Base-by-base conservation (phyloP, 2,329 filamentous ascomycete genomes). In the Amauroascus verrucosus region DNA sequence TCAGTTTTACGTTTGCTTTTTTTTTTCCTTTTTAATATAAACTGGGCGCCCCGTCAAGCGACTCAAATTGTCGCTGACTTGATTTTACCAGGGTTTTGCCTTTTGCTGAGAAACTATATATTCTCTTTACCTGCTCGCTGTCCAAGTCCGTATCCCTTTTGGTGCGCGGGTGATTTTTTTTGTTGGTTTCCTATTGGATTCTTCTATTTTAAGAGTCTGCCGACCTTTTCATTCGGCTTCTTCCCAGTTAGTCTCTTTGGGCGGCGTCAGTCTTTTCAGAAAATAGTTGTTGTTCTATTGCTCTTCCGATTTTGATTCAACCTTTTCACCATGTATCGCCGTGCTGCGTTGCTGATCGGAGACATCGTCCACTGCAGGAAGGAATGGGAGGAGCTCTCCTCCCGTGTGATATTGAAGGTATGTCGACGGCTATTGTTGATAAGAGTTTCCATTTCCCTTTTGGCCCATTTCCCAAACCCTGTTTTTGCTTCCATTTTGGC, bases 291-390 rank as follows among this genome's bases (percentile, higher is more conserved):
- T 38, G 35, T 38, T 18, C 13, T 38, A 35, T 4, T 38, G 35
- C 14, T 38, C 16, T 38, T 14, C 35, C 9, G 3, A 16, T 14
- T 38, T 38, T 38, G 2, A 7, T 35, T 35, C 6, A 35, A 14
- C 35, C 14, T n/a, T 35, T 13, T 24, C 32, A 33, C 40, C 3
- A 71, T 71, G 67, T 56, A 65, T 55, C 57, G 65, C 28, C 64
- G 65, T 61, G 60, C 68, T 33, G 70, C 70, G 43, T 67, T 75
- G n/a, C 62, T 75, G 50, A 74, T 75, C 56, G 72, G 72, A 44
- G 64, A 60, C 13, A 70, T 75, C 57, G 65, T 62, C 35, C 72
- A 75, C 53, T 65, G 70, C 51, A 65, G 68, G 38, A 65, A 67
- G 51, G 70, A 74, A 58, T 75, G 72, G 72, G 63, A 71, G 56